These are phyloP conservation scores for Solanum megistacrolobum DNA, from an alignment of 257 asterid species.

Conservation along the genomic window DNA sequence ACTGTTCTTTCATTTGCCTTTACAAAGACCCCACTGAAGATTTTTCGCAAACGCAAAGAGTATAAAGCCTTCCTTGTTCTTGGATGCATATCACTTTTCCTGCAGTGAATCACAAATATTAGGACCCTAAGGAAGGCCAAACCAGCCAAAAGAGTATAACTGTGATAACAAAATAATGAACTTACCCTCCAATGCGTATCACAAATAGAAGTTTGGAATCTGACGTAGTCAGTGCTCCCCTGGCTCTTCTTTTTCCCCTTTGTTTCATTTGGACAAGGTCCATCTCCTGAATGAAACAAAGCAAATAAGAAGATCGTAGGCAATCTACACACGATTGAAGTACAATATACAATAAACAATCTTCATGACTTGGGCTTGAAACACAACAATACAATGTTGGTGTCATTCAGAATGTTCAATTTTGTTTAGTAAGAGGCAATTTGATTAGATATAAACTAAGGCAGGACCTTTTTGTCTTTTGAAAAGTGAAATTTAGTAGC, in stretches of 20 bases:
- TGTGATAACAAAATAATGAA: background rate
- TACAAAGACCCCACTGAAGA: slow-evolving; percentile 68
- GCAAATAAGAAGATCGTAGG: slow-evolving; percentile 46
- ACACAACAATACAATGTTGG: background rate
- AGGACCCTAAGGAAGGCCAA: background rate
- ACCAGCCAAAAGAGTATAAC: background rate
- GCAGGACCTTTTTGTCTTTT: background rate
- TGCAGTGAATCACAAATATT: slow-evolving; percentile 11
- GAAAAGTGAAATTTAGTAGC: background rate
- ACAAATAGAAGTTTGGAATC: slow-evolving; percentile 54
- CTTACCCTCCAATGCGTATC: slow-evolving; percentile 82
- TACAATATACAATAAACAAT: background rate
- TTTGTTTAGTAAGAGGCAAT: background rate
- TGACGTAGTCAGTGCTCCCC: slow-evolving; percentile 10
- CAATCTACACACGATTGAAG: slow-evolving; percentile 41
- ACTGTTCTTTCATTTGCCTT: slow-evolving; percentile 44
- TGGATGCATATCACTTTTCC: slow-evolving; percentile 82
- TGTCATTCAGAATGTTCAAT: background rate
- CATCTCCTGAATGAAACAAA: slow-evolving; percentile 53
- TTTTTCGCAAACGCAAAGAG: slow-evolving; percentile 56
- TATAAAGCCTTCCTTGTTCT: slow-evolving; percentile 49
- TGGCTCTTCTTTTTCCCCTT: slow-evolving; percentile 40
- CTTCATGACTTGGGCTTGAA: background rate
- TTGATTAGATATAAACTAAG: background rate
- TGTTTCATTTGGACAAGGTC: slow-evolving; percentile 74